A percentile compares a stretch with the other conserved stretches of the same genome.
These are phyloP conservation scores for Wickerhamiella kazuoi DNA, from an alignment of 805 yeast species.

Conservation along the genomic window DNA sequence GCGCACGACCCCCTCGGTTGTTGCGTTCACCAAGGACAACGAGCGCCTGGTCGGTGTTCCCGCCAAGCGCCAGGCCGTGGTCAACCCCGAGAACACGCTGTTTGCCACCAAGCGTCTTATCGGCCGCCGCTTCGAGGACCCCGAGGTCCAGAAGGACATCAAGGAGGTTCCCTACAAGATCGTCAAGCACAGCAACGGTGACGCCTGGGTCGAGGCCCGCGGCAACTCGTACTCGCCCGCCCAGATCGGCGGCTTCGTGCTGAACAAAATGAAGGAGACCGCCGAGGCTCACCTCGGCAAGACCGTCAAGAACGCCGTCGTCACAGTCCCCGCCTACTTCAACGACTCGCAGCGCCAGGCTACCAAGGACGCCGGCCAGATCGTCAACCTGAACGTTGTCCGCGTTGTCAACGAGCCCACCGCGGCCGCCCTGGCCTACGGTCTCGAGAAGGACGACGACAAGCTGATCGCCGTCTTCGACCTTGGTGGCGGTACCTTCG, in stretches of 20 bases:
- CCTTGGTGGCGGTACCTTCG: constrained; percentile 98
- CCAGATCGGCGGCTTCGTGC: constrained; percentile 83
- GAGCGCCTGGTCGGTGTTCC: constrained; percentile 87
- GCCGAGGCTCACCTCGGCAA: constrained; percentile 86
- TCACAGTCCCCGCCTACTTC: constrained; percentile 80
- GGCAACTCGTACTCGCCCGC: constrained; percentile 84
- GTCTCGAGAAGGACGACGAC: constrained; percentile 70
- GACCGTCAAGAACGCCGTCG: constrained; percentile 74
- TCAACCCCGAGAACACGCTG: constrained; percentile 83
- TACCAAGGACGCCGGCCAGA: constrained; percentile 93
- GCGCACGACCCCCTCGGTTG: constrained; percentile 82
- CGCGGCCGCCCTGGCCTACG: constrained; percentile 89
- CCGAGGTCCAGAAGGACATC: constrained; percentile 80
- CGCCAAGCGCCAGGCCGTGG: constrained; percentile 92
- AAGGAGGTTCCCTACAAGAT: constrained; percentile 80
- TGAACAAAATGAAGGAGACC: constrained; percentile 96
- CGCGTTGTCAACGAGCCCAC: constrained; percentile 86
- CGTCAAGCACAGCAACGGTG: constrained; percentile 79
- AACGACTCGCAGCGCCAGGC: constrained; percentile 88
- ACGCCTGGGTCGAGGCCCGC: constrained; percentile 88
- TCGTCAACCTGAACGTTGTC: constrained; percentile 80
- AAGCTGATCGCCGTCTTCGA: constrained; percentile 91
- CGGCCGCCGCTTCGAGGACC: constrained; percentile 80
- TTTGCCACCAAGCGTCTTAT: constrained; percentile 90
- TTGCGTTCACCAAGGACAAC: constrained; percentile 82